Evolutionary conservation across 352 stramenopile genomes (phyloP).

Genomic region (Pythium aphanidermatum): DNA sequence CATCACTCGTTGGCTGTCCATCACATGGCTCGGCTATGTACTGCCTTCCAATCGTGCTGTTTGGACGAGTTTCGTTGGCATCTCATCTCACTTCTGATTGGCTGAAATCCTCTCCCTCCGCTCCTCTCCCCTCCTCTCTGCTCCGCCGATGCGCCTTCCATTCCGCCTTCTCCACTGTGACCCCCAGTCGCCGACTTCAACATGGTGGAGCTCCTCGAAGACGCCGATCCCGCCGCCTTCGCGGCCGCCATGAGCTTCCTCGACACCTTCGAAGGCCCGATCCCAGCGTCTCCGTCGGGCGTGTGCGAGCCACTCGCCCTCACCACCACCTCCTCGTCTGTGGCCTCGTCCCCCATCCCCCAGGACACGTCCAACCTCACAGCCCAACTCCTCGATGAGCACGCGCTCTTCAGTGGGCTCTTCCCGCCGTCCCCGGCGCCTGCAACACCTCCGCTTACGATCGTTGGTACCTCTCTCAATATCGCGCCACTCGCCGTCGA

Average conservation of each 20-base stretch:
- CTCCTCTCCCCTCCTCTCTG: no score
- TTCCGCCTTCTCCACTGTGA: no score
- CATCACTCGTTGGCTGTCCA: no score
- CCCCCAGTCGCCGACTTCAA: no score
- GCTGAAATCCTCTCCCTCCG: no score
- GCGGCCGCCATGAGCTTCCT: slow-evolving; percentile 19
- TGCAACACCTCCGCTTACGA: neutral
- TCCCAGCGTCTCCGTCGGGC: neutral
- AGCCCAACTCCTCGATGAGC: slow-evolving; percentile 12
- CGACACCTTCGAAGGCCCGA: slow-evolving; percentile 14
- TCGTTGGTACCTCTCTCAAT: slow-evolving; percentile 7
- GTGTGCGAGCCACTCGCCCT: slow-evolving; percentile 1
- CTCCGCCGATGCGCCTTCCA: no score
- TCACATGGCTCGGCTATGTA: no score
- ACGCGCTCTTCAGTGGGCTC: slow-evolving; percentile 12
- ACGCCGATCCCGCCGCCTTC: slow-evolving; percentile 13
- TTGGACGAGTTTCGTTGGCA: no score
- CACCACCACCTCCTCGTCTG: neutral
- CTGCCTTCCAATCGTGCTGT: no score
- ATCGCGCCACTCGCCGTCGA: slow-evolving; percentile 17
- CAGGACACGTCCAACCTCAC: neutral
- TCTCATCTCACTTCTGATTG: no score
- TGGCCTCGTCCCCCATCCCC: neutral
- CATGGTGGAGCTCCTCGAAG: slow-evolving; percentile 15
- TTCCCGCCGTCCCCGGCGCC: slow-evolving; percentile 1